A percentile compares a stretch with the other conserved stretches of the same genome.
Conservation (phyloP, 208 protist genomes). For the Porcisia hertigi region DNA sequence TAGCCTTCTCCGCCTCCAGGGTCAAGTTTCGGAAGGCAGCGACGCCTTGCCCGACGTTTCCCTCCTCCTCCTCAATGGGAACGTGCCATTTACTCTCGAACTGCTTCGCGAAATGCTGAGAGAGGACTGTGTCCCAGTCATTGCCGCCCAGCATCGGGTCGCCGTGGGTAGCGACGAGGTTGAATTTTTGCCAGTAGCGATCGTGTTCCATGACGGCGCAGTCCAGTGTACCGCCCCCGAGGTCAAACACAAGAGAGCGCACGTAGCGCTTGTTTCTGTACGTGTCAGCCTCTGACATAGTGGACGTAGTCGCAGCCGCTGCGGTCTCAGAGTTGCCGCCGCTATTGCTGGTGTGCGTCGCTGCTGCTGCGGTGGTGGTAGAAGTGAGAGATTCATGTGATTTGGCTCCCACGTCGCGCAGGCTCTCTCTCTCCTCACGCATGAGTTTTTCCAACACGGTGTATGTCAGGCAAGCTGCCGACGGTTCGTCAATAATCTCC, state of each 20-base stretch:
- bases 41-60: constrained; percentile 82
- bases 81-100: constrained; percentile 91
- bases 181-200: constrained; percentile 53
- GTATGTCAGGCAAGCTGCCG: constrained; percentile 87
- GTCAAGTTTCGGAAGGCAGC: constrained; percentile 70
- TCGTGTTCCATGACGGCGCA: constrained; percentile 92
- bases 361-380: background rate
- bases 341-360: background rate
- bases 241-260: constrained; percentile 88
- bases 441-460: constrained; percentile 58
- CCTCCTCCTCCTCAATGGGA: constrained; percentile 82
- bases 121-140: constrained; percentile 89
- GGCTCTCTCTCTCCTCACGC: background rate
- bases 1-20: constrained; percentile 87
- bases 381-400: constrained; percentile 1
- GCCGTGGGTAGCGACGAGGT: constrained; percentile 86
- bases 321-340: background rate
- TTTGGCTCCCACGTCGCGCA: background rate
- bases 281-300: background rate
- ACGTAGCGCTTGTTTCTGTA: constrained; percentile 39
- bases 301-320: background rate
- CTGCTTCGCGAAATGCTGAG: constrained; percentile 75
- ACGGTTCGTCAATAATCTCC: constrained; percentile 93
- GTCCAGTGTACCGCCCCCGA: constrained; percentile 92
- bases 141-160: constrained; percentile 91